Percentiles rank a stretch among this genome's conserved stretches.
These are phyloP conservation scores for Populus hybrid DNA, from an alignment of 441 rosid species.

Conservation along the genomic window DNA sequence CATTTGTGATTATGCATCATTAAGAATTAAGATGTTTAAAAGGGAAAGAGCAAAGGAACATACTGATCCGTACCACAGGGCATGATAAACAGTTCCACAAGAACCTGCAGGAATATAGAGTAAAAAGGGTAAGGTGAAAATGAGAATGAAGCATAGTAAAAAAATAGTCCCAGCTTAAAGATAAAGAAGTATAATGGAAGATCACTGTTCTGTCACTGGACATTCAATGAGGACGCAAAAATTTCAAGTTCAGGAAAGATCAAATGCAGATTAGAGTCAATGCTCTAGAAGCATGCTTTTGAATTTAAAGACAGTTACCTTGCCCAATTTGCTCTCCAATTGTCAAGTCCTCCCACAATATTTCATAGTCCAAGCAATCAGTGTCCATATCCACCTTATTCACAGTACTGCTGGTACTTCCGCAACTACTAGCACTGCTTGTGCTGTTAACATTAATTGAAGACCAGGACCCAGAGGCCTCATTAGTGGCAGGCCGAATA, in stretches of 20 bases:
- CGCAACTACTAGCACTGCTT: slow-evolving; percentile 87
- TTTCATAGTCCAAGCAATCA: slow-evolving; percentile 79
- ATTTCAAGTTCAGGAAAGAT: not conserved
- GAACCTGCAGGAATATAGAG: slow-evolving; percentile 56
- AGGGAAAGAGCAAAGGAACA: slow-evolving; percentile 47
- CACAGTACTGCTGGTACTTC: slow-evolving; percentile 73
- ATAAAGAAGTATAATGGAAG: not conserved
- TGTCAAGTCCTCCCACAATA: slow-evolving; percentile 86
- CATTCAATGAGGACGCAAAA: not conserved
- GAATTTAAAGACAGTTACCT: slow-evolving; percentile 44
- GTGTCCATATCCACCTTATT: slow-evolving; percentile 64
- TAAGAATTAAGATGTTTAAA: slow-evolving; percentile 20
- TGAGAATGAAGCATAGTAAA: slow-evolving; percentile 22
- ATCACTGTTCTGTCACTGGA: not conserved
- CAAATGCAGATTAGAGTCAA: not conserved
- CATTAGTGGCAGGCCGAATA: slow-evolving; percentile 42
- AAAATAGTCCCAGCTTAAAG: slow-evolving; percentile 12
- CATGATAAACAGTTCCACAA: slow-evolving; percentile 94
- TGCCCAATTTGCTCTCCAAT: slow-evolving; percentile 89
- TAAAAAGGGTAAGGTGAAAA: slow-evolving; percentile 22
- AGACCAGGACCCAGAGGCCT: slow-evolving; percentile 78
- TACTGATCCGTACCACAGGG: slow-evolving; percentile 98
- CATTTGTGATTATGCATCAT: slow-evolving; percentile 10
- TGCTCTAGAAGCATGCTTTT: slow-evolving; percentile 1
- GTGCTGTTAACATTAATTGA: slow-evolving; percentile 72